Base-by-base conservation (phyloP, 2,329 filamentous ascomycete genomes). In the Magnaporthiopsis rhizophila region DNA sequence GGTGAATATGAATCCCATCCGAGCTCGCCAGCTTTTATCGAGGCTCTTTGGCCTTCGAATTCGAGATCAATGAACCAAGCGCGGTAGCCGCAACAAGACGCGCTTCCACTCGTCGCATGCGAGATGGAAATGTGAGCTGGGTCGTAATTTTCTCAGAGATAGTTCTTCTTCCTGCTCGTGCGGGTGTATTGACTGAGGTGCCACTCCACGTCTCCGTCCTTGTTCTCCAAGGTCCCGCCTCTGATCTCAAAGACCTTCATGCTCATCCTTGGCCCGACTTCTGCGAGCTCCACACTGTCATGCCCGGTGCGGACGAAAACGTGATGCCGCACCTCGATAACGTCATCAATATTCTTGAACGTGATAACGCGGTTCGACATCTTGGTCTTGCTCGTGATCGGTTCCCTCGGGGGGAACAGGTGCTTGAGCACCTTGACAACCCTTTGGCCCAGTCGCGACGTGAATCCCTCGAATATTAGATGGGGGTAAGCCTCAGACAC, bases 161-260 rank as follows among this genome's bases (percentile, higher is more conserved):
- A 97, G 73, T 96, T 92, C 86, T 97, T 97, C 86, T 98, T 98
- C 78, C 88, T 87, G 71, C 89, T 89, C 18, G 94, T 98, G 69
- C 95, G 84, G 11, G 94, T 99, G 76, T 97, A 99, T 74, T 97
- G 94, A 67, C 91, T 96, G 68, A 99, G 81, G 68, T 95, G 90
- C 95, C 95, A 99, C 78, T 99, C 95, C 5, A 96, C 87, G 76
- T 99, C 95, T 4, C 94, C 94, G 69, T 96, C 91, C 76, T 96
- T 96, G 72, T 93, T 96, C 74, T 98, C 95, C 66, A 97, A 80
- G 4, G 94, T 96, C 21, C 95, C 94, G 63, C 89, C 89, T 60
- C 93, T 84, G 67, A 99, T 97, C 79, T 98, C 92, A 73, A 98
- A 99, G 63, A 92, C 80, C 69, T 92, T 84, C 92, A 98, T 95